Percentiles rank a stretch among this genome's conserved stretches.
These are phyloP conservation scores for Calocera cornea DNA, from an alignment of 768 basidiomycete genomes.

Conservation along the genomic window DNA sequence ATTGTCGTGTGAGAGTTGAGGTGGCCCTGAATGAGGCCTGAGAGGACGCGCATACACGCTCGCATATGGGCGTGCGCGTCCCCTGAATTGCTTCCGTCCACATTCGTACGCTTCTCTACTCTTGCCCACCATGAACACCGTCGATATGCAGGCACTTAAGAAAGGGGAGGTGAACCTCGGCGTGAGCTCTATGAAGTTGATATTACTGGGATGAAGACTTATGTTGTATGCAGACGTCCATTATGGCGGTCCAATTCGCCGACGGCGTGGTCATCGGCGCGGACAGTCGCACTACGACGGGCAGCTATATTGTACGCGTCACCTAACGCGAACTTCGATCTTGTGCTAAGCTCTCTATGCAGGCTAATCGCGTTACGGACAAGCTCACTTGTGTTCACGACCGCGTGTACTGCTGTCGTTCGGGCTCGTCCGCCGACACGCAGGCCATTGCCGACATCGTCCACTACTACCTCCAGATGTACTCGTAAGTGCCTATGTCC, in stretches of 20 bases:
- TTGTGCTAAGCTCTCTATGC: neutral
- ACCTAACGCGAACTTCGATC: neutral
- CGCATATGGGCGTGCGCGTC: conserved; percentile 19
- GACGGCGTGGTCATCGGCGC: conserved; percentile 93
- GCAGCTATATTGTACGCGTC: conserved; percentile 75
- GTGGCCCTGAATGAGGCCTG: conserved; percentile 13
- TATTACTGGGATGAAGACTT: neutral
- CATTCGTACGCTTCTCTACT: conserved; percentile 8
- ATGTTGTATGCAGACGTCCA: conserved; percentile 62
- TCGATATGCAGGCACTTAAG: conserved; percentile 82
- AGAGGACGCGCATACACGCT: conserved; percentile 31
- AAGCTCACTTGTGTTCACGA: conserved; percentile 95
- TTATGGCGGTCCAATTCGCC: conserved; percentile 97
- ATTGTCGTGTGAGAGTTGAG: neutral
- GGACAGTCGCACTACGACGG: conserved; percentile 93
- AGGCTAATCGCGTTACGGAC: conserved; percentile 98
- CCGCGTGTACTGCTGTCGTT: conserved; percentile 97
- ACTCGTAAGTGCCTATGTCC: conserved; percentile 36
- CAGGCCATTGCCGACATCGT: conserved; percentile 91
- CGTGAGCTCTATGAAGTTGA: conserved; percentile 38
- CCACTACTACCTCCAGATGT: conserved; percentile 66
- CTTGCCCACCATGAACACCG: conserved; percentile 38
- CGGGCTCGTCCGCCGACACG: conserved; percentile 94
- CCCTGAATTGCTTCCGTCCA: conserved; percentile 19
- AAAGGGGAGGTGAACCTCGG: conserved; percentile 93